phyloP scores from a whole-genome alignment of 1,139 yeast genomes.

The Hanseniaspora sp. region DNA sequence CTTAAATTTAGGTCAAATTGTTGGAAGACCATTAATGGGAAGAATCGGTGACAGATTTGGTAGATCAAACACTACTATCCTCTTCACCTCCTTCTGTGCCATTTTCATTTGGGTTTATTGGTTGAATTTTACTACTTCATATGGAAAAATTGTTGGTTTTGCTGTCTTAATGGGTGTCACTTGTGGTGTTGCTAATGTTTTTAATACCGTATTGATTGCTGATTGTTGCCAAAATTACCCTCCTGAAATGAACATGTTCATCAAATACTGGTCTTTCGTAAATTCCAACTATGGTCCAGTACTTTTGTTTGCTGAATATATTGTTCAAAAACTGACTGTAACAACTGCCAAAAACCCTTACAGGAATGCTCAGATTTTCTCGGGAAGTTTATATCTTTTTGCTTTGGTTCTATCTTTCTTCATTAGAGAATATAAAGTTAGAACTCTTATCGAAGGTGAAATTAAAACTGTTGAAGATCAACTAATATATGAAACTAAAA shows the following conservation, averaged over 20 bases:
- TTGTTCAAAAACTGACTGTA: conserved; percentile 41
- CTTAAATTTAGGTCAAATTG: conserved; percentile 49
- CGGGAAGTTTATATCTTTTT: conserved; percentile 40
- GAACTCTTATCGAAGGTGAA: conserved; percentile 23
- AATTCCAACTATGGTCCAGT: conserved; percentile 40
- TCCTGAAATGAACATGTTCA: conserved; percentile 30
- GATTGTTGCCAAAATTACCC: conserved; percentile 31
- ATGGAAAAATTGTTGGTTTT: conserved; percentile 43
- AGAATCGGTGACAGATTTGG: conserved; percentile 47
- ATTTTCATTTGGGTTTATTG: conserved; percentile 37
- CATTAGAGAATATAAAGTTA: conserved; percentile 35
- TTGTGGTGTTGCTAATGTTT: conserved; percentile 55
- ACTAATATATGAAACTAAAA: conserved; percentile 13
- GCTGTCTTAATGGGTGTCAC: conserved; percentile 43
- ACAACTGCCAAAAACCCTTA: conserved; percentile 35
- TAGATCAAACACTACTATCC: conserved; percentile 31
- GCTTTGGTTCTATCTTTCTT: conserved; percentile 30
- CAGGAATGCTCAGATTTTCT: conserved; percentile 49
- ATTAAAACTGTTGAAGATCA: conserved; percentile 18
- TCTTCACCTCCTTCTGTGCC: conserved; percentile 17
- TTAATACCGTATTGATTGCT: conserved; percentile 50
- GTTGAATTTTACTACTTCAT: conserved; percentile 42
- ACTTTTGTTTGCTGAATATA: conserved; percentile 41
- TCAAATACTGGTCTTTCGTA: conserved; percentile 48
- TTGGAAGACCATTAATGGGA: conserved; percentile 61